Conservation (phyloP, 148 eudicot species). For the Gaultheria prostrata region DNA sequence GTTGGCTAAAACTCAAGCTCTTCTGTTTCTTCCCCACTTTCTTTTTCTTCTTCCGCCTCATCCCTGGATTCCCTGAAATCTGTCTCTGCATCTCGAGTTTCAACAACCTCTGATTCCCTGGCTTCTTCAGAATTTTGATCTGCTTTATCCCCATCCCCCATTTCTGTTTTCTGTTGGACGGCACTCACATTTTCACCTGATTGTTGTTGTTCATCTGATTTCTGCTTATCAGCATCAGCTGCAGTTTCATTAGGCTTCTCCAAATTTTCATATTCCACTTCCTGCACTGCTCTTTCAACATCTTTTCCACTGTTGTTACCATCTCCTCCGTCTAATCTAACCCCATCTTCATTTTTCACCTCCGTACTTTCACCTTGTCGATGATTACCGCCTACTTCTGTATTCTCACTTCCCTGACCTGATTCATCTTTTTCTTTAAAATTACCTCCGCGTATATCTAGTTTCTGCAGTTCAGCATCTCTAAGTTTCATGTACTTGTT, state of each 20-base stretch:
- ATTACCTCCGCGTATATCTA: not conserved
- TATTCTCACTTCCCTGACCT: not conserved
- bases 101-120: slow-evolving; percentile 1
- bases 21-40: slow-evolving; percentile 11
- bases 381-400: not conserved
- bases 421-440: not conserved
- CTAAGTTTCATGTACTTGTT: slow-evolving; percentile 21
- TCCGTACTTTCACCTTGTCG: not conserved
- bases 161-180: slow-evolving; percentile 11
- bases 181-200: not conserved
- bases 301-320: not conserved
- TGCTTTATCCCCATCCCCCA: slow-evolving; percentile 4
- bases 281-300: not conserved
- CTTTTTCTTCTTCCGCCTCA: slow-evolving; percentile 17
- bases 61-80: slow-evolving; percentile 14
- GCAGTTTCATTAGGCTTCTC: slow-evolving; percentile 11
- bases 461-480: slow-evolving; percentile 16
- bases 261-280: not conserved
- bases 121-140: not conserved
- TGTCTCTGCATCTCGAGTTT: slow-evolving; percentile 9
- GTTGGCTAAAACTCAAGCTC: slow-evolving; percentile 17
- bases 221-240: not conserved
- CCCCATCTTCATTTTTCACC: not conserved
- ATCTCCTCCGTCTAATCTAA: not conserved
- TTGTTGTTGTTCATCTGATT: slow-evolving; percentile 2